Percentiles rank a stretch among this genome's conserved stretches.
phyloP scores from a whole-genome alignment of 148 eudicot species.

The Simmondsia chinensis region DNA sequence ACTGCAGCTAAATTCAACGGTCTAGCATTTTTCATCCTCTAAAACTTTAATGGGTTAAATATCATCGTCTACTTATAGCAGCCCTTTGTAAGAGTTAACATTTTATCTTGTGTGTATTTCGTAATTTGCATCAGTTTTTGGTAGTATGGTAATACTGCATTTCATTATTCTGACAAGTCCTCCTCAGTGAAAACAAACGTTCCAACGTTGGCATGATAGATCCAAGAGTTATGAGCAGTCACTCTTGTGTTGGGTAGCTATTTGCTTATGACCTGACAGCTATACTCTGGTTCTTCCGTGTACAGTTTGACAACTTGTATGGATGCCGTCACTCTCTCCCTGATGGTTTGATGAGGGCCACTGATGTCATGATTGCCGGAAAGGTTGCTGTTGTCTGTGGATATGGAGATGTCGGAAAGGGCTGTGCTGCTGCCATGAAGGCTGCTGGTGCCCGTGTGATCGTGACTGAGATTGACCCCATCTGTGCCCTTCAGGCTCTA shows the following conservation, averaged over 20 bases:
- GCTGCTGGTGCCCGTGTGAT: constrained; percentile 89
- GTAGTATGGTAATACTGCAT: too few species aligned
- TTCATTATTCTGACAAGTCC: too few species aligned
- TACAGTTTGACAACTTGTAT: constrained; percentile 94
- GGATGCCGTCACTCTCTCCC: constrained; percentile 99
- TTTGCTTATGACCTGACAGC: constrained; percentile 1
- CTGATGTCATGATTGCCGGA: constrained; percentile 98
- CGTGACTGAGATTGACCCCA: constrained; percentile 89
- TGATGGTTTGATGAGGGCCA: constrained; percentile 97
- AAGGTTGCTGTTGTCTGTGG: constrained; percentile 90
- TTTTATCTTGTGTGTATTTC: too few species aligned
- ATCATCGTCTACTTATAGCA: too few species aligned
- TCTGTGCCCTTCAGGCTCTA: constrained; percentile 89
- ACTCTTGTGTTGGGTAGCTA: background rate
- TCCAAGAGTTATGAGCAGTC: too few species aligned
- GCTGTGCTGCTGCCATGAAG: constrained; percentile 89
- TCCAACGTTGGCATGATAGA: too few species aligned
- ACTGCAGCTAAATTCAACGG: too few species aligned
- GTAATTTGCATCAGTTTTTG: too few species aligned
- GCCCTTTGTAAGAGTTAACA: too few species aligned
- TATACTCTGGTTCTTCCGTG: background rate
- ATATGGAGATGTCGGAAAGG: constrained; percentile 98
- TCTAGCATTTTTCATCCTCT: too few species aligned
- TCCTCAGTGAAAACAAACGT: too few species aligned
- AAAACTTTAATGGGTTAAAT: too few species aligned